A percentile compares a stretch with the other conserved stretches of the same genome.
phyloP scores from a whole-genome alignment of 176 grass and related monocot species.

The Aegilops bicornis region DNA sequence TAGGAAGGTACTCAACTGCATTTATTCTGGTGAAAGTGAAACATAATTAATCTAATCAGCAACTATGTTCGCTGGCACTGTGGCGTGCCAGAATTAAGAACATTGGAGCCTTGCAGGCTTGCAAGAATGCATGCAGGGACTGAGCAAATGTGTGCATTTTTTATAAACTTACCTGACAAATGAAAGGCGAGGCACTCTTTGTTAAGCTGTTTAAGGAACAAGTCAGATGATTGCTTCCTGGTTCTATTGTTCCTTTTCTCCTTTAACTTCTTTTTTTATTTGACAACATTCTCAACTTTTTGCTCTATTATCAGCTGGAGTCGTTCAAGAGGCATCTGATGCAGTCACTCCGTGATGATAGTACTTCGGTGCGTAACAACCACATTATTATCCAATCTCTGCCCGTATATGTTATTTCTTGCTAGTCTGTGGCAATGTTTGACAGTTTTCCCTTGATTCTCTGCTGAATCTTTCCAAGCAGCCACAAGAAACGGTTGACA shows the following conservation, averaged over 20 bases:
- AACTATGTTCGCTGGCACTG: not conserved
- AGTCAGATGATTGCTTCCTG: not conserved
- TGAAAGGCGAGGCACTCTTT: not conserved
- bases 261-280: not conserved
- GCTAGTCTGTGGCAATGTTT: not conserved
- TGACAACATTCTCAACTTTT: not conserved
- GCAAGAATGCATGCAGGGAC: not conserved
- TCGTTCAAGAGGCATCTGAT: constrained; percentile 95
- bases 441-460: not conserved
- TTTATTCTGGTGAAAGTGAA: not conserved
- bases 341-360: constrained; percentile 78
- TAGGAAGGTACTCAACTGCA: not conserved
- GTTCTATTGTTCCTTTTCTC: not conserved
- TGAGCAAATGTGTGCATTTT: not conserved
- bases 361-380: constrained; percentile 54
- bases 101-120: not conserved
- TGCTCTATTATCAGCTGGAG: constrained; percentile 60
- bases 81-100: too few relatives aligned
- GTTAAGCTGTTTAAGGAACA: not conserved
- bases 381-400: not conserved
- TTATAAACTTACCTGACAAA: not conserved
- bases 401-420: not conserved
- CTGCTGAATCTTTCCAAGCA: constrained; percentile 24
- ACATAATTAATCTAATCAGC: not conserved
- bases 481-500: constrained; percentile 69